Conservation (phyloP, 2,329 filamentous ascomycete species). For the Drechslerella dactyloides region DNA sequence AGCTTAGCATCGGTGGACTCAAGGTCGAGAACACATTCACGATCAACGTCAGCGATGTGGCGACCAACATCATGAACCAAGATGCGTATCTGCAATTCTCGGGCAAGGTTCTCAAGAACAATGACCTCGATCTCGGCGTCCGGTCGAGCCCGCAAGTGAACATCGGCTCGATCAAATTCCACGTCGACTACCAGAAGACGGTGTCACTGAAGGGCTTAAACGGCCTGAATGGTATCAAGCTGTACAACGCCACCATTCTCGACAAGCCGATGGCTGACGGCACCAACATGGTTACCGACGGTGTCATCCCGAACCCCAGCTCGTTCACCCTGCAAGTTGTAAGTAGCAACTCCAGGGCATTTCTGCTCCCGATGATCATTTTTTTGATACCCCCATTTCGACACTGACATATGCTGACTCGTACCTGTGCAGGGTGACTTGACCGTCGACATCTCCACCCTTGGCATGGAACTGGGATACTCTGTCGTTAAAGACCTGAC, state of each 20-base stretch:
- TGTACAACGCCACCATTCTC: slow-evolving; percentile 63
- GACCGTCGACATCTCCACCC: slow-evolving; percentile 67
- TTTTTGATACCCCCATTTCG: slow-evolving; percentile 15
- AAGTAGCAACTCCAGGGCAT: slow-evolving; percentile 57
- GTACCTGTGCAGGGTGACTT: slow-evolving; percentile 65
- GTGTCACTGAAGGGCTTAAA: slow-evolving; percentile 63
- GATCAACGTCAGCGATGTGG: slow-evolving; percentile 64
- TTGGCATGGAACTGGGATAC: slow-evolving; percentile 64
- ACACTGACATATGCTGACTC: slow-evolving; percentile 7
- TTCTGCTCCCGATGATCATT: too few species aligned
- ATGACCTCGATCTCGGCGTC: slow-evolving; percentile 63
- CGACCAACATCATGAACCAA: slow-evolving; percentile 61
- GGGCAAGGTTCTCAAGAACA: slow-evolving; percentile 63
- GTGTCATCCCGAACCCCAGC: slow-evolving; percentile 70
- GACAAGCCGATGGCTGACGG: slow-evolving; percentile 59
- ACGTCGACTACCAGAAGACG: slow-evolving; percentile 66
- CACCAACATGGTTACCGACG: slow-evolving; percentile 68
- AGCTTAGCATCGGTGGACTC: slow-evolving; percentile 64
- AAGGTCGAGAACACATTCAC: slow-evolving; percentile 62
- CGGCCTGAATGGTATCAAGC: slow-evolving; percentile 65
- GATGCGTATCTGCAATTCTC: slow-evolving; percentile 66
- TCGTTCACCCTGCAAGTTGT: slow-evolving; percentile 70
- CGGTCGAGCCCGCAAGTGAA: slow-evolving; percentile 64
- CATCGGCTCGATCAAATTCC: slow-evolving; percentile 62
- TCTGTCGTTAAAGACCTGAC: slow-evolving; percentile 66